A percentile compares a stretch with the other conserved stretches of the same genome.
phyloP scores from a whole-genome alignment of 176 grass and related monocot genomes.

The Oryza meyeriana region DNA sequence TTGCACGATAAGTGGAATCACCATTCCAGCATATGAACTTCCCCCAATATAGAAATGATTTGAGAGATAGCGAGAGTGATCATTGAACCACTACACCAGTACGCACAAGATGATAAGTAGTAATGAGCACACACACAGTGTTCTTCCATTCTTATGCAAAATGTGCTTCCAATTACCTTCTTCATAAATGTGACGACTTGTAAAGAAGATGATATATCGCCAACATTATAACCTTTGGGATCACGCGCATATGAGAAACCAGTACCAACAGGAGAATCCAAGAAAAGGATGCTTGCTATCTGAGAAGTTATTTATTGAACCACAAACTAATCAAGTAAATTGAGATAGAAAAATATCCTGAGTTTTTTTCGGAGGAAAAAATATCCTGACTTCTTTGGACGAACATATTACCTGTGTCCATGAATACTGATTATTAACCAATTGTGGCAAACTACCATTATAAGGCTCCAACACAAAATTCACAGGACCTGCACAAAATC shows the following conservation, averaged over 20 bases:
- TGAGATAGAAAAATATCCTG: no score
- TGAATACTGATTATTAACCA: constrained; percentile 34
- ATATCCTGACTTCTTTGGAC: no score
- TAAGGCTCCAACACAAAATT: constrained; percentile 29
- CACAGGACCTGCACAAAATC: constrained; percentile 33
- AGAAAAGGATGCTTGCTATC: constrained; percentile 55
- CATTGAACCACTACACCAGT: no score
- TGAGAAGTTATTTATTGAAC: not conserved
- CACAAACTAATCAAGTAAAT: not conserved
- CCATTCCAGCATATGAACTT: no score
- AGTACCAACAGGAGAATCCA: constrained; percentile 61
- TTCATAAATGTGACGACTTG: constrained; percentile 49
- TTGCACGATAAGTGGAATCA: no score
- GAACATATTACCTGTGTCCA: constrained; percentile 43
- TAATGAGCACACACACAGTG: no score
- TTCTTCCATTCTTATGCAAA: not conserved
- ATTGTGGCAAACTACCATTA: constrained; percentile 28
- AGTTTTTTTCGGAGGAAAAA: no score
- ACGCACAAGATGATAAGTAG: no score
- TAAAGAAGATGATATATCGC: constrained; percentile 38
- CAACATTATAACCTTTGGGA: constrained; percentile 41
- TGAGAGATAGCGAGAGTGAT: no score
- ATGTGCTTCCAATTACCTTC: constrained; percentile 26
- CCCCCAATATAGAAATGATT: no score
- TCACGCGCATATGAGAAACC: constrained; percentile 55